Evolutionary conservation across 306 rosid genomes (phyloP), one percentile per base, ranked within the genome.

Genomic region (Astragalus glycyphyllos): DNA sequence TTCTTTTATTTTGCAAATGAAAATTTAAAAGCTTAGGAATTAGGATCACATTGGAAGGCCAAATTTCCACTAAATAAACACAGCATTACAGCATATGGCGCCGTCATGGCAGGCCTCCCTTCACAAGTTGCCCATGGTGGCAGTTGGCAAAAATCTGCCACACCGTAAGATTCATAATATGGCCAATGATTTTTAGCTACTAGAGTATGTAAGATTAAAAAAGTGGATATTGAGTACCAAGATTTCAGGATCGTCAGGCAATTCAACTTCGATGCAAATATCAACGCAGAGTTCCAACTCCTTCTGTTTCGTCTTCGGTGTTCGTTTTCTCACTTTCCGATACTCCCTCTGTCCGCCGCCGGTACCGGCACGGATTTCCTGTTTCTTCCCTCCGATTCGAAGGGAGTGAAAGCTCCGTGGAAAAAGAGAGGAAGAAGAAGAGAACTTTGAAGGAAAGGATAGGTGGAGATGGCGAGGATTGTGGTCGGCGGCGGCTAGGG

Each of bases 231-330:
- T 9, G 11, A 40, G 11, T 40, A 40, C 98, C 89, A 79, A 76
- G 20, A 90, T 71, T 78, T 90, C 94, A 48, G 88, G 72, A 82
- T 90, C 92, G 8, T 86, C 86, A 0, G 98, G 98, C 81, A 93
- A 84, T 35, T 69, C 85, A 56, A 90, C 89, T 81, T 93, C 96
- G 11, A 88, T 71, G 69, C 88, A 87, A 54, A 93, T 86, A 6
- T 83, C 79, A 13, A 86, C 96, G 45, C 73, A 75, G 57, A 93
- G 88, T 60, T 90, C 79, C 71, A 87, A 56, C 77, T 89, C 86
- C 81, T 84, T 93, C 53, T 58, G 17, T 77, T 84, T 90, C 11
- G 31, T 71, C 82, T 87, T 87, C 1, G 63, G 57, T 11, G 82
- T 64, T 50, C 86, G 79, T 69, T 75, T 81, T 84, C 89, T 77